These are phyloP conservation scores for Linaria vulgaris DNA, from an alignment of 257 asterid species.

Conservation along the genomic window DNA sequence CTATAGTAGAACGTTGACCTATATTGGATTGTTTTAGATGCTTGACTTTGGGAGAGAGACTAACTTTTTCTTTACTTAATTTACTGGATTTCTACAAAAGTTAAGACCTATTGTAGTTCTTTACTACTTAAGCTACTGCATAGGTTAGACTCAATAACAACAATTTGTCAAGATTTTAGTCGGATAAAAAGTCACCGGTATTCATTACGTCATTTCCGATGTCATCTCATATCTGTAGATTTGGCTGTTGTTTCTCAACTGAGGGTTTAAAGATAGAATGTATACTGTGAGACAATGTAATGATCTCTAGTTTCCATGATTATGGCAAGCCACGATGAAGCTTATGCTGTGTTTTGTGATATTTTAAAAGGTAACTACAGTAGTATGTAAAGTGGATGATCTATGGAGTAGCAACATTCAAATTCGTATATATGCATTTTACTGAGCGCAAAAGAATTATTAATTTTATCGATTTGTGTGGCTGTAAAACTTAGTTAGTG, in stretches of 20 bases:
- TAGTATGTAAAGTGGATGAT: not conserved
- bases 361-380: not conserved
- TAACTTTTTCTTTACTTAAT: slow-evolving; percentile 10
- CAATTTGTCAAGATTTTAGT: too few species aligned
- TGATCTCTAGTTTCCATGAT: not conserved
- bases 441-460: not conserved
- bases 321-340: not conserved
- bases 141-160: too few species aligned
- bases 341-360: slow-evolving; percentile 16
- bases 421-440: not conserved
- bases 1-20: not conserved
- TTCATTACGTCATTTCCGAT: not conserved
- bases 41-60: not conserved
- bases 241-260: slow-evolving; percentile 13
- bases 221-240: slow-evolving; percentile 2
- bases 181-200: too few species aligned
- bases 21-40: not conserved
- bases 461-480: slow-evolving; percentile 21
- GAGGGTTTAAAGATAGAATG: slow-evolving; percentile 8
- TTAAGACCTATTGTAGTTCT: slow-evolving; percentile 11
- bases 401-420: slow-evolving; percentile 4
- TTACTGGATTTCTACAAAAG: slow-evolving; percentile 12
- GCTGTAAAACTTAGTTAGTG: not conserved
- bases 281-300: not conserved
- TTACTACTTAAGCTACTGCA: slow-evolving; percentile 1